Evolutionary conservation across 176 grass and related monocot species (phyloP), one percentile per base, ranked within the genome.

Genomic region (Carex pumila): DNA sequence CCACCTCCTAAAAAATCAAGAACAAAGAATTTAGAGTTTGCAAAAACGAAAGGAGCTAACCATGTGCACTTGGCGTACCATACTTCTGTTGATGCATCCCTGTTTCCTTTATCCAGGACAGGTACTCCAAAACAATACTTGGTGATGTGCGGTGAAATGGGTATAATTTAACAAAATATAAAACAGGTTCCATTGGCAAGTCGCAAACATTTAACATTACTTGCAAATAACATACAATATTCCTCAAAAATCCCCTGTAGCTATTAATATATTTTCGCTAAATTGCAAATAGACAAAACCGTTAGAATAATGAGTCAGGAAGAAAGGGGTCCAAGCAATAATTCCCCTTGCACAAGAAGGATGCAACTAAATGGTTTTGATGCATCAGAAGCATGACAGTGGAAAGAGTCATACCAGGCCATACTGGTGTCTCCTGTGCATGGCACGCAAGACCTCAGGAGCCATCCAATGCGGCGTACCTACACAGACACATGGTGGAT

Each of bases 401-500:
- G 56, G 29, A 78, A 18, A 78, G 0, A 7, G 1, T 25, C 79
- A 87, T 95, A 99, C 96, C 89, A 99, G 81, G 6, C 96, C 96
- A 89, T 99, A 99, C 49, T 81, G 89, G 30, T 85, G 87, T 85
- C 86, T 91, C 22, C 85, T 85, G 72, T 90, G 85, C 91, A 95
- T 90, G 84, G 96, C 89, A 37, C 87, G 80, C 84, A 99, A 53
- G 54, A 99, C 88, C 66, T 99, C 96, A 36, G 96, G 93, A 83
- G 96, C 93, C 96, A 99, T 99, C 93, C 93, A 99, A 79, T 86
- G 84, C 15, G 93, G 93, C 31, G 96, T 99, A 54, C 96, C 96
- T 66, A 99, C 86, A 86, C 96, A 99, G 88, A 93, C 86, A 91
- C 94, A 85, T n/a, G 96, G 91, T 56, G 93, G 93, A 89, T 93